Evolutionary conservation across 768 basidiomycete genomes (phyloP).

Genomic region (Jaapia argillacea): DNA sequence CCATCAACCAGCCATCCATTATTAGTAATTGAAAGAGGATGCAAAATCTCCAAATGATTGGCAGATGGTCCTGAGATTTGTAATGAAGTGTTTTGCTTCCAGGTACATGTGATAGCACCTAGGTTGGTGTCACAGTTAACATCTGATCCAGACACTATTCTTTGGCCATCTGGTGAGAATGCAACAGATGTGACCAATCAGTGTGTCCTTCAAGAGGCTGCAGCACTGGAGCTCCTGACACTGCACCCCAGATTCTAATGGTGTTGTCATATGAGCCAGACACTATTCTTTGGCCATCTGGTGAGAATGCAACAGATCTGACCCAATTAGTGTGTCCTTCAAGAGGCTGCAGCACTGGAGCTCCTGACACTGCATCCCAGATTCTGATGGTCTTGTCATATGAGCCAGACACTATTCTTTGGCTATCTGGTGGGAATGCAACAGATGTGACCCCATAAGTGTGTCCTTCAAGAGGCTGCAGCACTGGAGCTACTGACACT

Average conservation of each 20-base stretch:
- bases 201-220: background rate
- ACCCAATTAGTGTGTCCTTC: background rate
- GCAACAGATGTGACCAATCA: too few species aligned
- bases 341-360: background rate
- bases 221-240: background rate
- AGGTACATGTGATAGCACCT: too few species aligned
- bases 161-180: background rate
- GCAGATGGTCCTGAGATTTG: too few species aligned
- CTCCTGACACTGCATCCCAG: background rate
- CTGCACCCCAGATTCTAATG: constrained; percentile 41
- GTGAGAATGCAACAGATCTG: background rate
- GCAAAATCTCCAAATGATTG: too few species aligned
- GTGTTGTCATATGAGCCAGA: constrained; percentile 39
- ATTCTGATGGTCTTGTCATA: background rate
- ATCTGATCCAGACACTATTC: background rate
- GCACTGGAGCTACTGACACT: background rate
- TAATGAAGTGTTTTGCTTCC: too few species aligned
- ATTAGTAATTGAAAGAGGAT: background rate
- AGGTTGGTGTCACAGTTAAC: background rate
- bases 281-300: constrained; percentile 14
- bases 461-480: too few species aligned
- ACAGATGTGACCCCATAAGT: too few species aligned
- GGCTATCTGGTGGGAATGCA: background rate
- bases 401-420: background rate
- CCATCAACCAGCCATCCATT: background rate